phyloP scores from a whole-genome alignment of 352 stramenopile species.

The Pythium sp. region DNA sequence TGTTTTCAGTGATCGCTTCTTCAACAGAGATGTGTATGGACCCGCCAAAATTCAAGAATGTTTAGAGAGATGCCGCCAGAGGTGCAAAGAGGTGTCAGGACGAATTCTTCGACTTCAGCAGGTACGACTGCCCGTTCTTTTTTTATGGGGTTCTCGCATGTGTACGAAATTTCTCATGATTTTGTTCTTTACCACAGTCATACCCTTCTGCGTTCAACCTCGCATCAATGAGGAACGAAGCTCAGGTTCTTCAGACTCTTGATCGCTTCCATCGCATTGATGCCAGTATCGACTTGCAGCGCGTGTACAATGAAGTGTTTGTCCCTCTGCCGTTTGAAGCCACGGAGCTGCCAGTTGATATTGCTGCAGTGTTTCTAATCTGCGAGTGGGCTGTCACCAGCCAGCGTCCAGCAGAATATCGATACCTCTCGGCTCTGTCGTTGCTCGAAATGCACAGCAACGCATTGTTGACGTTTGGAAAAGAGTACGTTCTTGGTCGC shows the following conservation, averaged over 20 bases:
- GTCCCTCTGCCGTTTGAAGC: conserved; percentile 36
- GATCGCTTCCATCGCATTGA: conserved; percentile 82
- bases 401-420: conserved; percentile 76
- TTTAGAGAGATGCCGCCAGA: conserved; percentile 46
- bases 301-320: conserved; percentile 77
- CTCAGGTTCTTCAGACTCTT: conserved; percentile 71
- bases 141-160: neutral
- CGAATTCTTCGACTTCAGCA: conserved; percentile 72
- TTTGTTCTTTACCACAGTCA: conserved; percentile 13
- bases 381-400: conserved; percentile 84
- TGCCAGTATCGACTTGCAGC: conserved; percentile 59
- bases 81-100: conserved; percentile 52
- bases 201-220: conserved; percentile 30
- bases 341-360: conserved; percentile 59
- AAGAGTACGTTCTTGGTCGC: conserved; percentile 35
- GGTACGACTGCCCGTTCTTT: conserved; percentile 14
- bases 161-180: neutral
- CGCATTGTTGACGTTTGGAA: conserved; percentile 50
- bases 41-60: conserved; percentile 46
- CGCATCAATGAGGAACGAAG: conserved; percentile 64
- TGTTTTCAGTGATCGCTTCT: conserved; percentile 73
- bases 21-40: conserved; percentile 50
- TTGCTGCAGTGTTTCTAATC: conserved; percentile 66
- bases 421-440: conserved; percentile 74
- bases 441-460: conserved; percentile 84